Conservation (phyloP, 805 yeast genomes). For the Kregervanrija pseudodelftensis region DNA sequence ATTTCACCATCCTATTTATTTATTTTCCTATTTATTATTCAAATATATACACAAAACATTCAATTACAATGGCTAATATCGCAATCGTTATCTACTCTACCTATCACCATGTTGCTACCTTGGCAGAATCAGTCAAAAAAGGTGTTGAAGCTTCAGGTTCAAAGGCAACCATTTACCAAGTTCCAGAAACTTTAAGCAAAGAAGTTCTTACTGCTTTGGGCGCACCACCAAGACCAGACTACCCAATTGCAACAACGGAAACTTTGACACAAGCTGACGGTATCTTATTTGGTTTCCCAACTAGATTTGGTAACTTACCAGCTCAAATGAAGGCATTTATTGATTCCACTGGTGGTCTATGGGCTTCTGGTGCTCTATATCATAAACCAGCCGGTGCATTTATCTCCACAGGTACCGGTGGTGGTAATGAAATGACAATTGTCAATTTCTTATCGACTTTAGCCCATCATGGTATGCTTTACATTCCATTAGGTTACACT, state of each 20-base stretch:
- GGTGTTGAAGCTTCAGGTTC: conserved; percentile 71
- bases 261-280: conserved; percentile 66
- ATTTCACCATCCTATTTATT: too few relatives aligned
- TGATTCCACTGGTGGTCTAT: conserved; percentile 72
- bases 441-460: conserved; percentile 56
- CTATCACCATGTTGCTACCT: conserved; percentile 64
- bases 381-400: conserved; percentile 75
- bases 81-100: conserved; percentile 60
- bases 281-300: conserved; percentile 77
- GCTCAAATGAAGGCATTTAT: conserved; percentile 73
- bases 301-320: conserved; percentile 77
- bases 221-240: conserved; percentile 57
- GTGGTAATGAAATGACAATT: conserved; percentile 74
- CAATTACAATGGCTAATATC: conserved; percentile 16
- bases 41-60: too few relatives aligned
- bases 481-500: conserved; percentile 71
- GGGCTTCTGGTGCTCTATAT: conserved; percentile 67
- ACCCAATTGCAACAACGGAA: conserved; percentile 57
- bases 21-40: too few relatives aligned
- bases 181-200: conserved; percentile 65
- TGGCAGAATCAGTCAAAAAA: conserved; percentile 61
- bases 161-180: conserved; percentile 61
- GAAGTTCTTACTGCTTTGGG: conserved; percentile 50
- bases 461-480: conserved; percentile 77
- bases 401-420: conserved; percentile 72